These are phyloP conservation scores for Candida piceae DNA, from an alignment of 805 yeast species.

Conservation along the genomic window DNA sequence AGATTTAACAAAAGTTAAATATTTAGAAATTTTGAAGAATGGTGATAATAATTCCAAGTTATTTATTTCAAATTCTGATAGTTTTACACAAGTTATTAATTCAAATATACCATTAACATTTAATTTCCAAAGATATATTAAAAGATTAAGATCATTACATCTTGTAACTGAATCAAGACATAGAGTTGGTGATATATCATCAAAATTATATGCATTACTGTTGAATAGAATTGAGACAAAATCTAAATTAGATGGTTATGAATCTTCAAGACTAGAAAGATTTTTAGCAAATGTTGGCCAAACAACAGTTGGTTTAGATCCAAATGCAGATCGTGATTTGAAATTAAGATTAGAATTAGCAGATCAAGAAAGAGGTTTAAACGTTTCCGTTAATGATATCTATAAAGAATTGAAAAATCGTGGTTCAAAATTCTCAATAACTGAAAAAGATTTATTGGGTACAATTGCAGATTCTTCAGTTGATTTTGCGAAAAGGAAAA, in stretches of 20 bases:
- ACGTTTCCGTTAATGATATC: conserved; percentile 42
- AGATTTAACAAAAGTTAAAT: conserved; percentile 40
- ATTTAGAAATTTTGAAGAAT: conserved; percentile 9
- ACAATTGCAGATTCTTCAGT: conserved; percentile 33
- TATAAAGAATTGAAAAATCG: conserved; percentile 20
- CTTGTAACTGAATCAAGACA: conserved; percentile 59
- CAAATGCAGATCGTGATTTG: conserved; percentile 19
- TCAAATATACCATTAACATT: conserved; percentile 50
- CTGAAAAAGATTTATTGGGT: conserved; percentile 31
- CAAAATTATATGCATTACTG: conserved; percentile 56
- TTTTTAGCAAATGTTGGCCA: conserved; percentile 29
- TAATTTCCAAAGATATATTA: conserved; percentile 62
- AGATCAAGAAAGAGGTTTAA: conserved; percentile 31
- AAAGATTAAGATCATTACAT: conserved; percentile 59
- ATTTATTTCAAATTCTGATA: conserved; percentile 2
- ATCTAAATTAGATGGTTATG: conserved; percentile 33
- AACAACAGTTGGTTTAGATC: conserved; percentile 30
- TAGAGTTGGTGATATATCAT: conserved; percentile 63
- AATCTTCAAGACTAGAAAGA: conserved; percentile 22
- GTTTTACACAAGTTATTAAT: no score
- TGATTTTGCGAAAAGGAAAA: conserved; percentile 17
- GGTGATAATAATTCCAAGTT: conserved; percentile 11
- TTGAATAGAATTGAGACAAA: conserved; percentile 54
- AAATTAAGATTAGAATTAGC: conserved; percentile 26
- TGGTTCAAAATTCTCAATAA: conserved; percentile 33